These are phyloP conservation scores for Neurospora sublineolata DNA, from an alignment of 495 filamentous ascomycete genomes.

Conservation along the genomic window DNA sequence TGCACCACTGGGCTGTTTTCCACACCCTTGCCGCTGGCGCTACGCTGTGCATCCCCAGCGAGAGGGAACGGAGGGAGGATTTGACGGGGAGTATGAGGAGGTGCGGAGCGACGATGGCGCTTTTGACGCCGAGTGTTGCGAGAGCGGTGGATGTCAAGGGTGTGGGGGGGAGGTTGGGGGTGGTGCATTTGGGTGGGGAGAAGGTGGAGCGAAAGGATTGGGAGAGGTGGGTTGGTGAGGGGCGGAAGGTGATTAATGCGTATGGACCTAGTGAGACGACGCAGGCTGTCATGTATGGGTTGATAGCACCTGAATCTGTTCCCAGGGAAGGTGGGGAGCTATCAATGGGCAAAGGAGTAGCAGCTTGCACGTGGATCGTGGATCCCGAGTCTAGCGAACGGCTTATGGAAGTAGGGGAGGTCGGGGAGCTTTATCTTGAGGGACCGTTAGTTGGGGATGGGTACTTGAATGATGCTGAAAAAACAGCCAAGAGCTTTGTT, in stretches of 20 bases:
- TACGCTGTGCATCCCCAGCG: constrained; percentile 23
- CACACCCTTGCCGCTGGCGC: not conserved
- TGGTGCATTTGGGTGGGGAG: constrained; percentile 30
- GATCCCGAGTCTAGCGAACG: constrained; percentile 44
- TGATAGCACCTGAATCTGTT: not conserved
- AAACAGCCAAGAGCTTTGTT: constrained; percentile 43
- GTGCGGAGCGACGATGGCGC: constrained; percentile 16
- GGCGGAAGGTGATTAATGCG: constrained; percentile 16
- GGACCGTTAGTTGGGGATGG: constrained; percentile 45
- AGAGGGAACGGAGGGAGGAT: constrained; percentile 20
- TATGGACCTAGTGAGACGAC: constrained; percentile 37
- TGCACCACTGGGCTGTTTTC: constrained; percentile 24
- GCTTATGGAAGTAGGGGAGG: constrained; percentile 52
- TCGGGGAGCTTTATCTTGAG: constrained; percentile 69
- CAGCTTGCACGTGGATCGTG: constrained; percentile 36
- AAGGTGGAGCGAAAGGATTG: not conserved
- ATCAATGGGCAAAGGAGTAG: not conserved
- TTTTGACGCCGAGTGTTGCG: constrained; percentile 41
- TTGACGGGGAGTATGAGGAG: constrained; percentile 16
- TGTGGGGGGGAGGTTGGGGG: constrained; percentile 1
- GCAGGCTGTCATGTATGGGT: not conserved
- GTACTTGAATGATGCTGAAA: constrained; percentile 56
- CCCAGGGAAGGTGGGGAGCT: not conserved
- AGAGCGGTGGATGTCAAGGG: constrained; percentile 4
- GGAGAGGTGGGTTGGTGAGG: not conserved